phyloP scores from a whole-genome alignment of 129 eudicot species.

The Chrysanthemum makinoi region DNA sequence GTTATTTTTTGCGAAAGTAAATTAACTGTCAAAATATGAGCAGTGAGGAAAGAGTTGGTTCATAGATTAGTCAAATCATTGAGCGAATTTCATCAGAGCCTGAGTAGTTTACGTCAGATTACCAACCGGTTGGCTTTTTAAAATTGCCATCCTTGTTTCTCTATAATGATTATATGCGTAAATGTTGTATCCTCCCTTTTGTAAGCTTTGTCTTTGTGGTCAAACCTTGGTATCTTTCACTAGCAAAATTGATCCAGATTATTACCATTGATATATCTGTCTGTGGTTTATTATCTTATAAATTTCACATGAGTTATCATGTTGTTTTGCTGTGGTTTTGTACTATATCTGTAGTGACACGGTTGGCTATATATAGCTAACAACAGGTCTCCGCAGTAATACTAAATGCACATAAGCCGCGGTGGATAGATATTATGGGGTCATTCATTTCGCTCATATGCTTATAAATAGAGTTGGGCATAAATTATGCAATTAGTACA shows the following conservation, averaged over 20 bases:
- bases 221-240: background rate
- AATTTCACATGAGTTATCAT: background rate
- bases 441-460: background rate
- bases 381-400: background rate
- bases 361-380: background rate
- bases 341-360: background rate
- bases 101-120: too few relatives aligned
- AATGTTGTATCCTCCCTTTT: background rate
- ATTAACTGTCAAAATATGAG: background rate
- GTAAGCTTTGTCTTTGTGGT: background rate
- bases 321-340: background rate
- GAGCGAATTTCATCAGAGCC: background rate
- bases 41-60: background rate
- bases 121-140: too few relatives aligned
- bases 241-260: background rate
- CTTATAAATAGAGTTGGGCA: background rate
- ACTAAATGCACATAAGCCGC: background rate
- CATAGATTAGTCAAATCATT: constrained; percentile 2
- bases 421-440: background rate
- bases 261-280: background rate
- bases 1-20: background rate
- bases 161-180: too few relatives aligned
- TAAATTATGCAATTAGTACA: background rate
- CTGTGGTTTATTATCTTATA: background rate
- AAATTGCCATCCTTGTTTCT: too few relatives aligned